Evolutionary conservation across 768 basidiomycete genomes (phyloP).

Genomic region (Hysterangium stoloniferum): DNA sequence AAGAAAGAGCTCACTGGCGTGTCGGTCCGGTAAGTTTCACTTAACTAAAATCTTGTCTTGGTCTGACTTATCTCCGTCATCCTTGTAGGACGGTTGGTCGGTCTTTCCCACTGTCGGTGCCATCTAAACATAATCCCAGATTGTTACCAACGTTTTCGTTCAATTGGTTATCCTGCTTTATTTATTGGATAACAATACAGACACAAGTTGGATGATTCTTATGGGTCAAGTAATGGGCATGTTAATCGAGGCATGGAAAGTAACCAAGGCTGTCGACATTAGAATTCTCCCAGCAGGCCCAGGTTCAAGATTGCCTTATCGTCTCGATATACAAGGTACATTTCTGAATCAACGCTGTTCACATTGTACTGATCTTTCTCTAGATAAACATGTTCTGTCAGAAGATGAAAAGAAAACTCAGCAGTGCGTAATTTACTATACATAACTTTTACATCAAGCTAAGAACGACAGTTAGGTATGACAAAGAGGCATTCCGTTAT

Average conservation of each 20-base stretch:
- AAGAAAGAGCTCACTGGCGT: slow-evolving; percentile 94
- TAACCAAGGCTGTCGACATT: slow-evolving; percentile 89
- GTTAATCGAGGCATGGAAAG: slow-evolving; percentile 32
- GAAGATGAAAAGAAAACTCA: slow-evolving; percentile 98
- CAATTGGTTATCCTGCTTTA: slow-evolving; percentile 86
- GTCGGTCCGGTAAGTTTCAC: slow-evolving; percentile 63
- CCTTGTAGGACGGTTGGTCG: slow-evolving; percentile 44
- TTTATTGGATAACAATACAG: slow-evolving; percentile 89
- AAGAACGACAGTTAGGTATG: too few species aligned
- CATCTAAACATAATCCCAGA: slow-evolving; percentile 28
- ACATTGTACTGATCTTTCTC: slow-evolving; percentile 12
- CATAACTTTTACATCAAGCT: too few species aligned
- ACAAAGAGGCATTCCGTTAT: slow-evolving; percentile 89
- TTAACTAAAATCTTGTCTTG: neutral
- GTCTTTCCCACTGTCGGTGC: neutral
- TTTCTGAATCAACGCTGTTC: slow-evolving; percentile 9
- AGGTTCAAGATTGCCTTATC: slow-evolving; percentile 70
- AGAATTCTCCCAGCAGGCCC: slow-evolving; percentile 50
- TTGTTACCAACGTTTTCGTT: slow-evolving; percentile 92
- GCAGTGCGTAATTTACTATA: slow-evolving; percentile 59
- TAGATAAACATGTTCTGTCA: slow-evolving; percentile 91
- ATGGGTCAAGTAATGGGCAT: slow-evolving; percentile 62
- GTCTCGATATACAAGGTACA: slow-evolving; percentile 71
- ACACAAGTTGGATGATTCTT: slow-evolving; percentile 98
- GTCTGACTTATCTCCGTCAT: neutral